Evolutionary conservation across 345 rosid genomes (phyloP), one percentile per base, ranked within the genome.

Genomic region (Eucalyptus urophylla): DNA sequence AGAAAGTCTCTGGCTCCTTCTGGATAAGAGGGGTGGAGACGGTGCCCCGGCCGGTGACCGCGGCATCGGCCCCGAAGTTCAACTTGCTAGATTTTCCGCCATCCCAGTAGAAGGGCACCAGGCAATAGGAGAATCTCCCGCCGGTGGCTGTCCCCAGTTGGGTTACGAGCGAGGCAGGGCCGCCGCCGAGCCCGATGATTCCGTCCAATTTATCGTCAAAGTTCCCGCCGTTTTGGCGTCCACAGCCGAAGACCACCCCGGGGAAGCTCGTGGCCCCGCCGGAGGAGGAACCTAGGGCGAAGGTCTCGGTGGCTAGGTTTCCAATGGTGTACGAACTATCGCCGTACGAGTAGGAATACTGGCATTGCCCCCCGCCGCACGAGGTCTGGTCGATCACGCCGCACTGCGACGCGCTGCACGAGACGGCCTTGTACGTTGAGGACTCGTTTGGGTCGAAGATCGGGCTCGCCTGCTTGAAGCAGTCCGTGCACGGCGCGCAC

Each of bases 51-150:
- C 92, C 92, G 5, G 91, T 49, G 85, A 93, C 88, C 13, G 51
- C 29, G 9, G 88, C 92, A 14, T 88, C 80, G 6, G 89, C 43
- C 49, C 89, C 93, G 49, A 51, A 90, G 58, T 43, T 80, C 49
- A 69, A 86, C 89, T 89, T 92, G 90, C 97, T 94, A 14, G 93
- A 89, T 5, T 22, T 88, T 4, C 25, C 85, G 22, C 87, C 65
- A 4, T 89, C 49, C 37, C 89, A 45, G 45, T 86, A 67, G 65
- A 90, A 50, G 86, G 94, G 94, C 4, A 95, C 92, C 89, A 96
- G 90, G 89, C 97, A 95, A 90, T 96, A 95, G 0, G 98, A 93
- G 87, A 97, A 96, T 49, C 88, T 93, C 12, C 93, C 92, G 11
- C 90, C 90, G 29, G 93, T 92, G 5, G 91, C 47, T 22, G 86